Evolutionary conservation across 495 filamentous ascomycete genomes (phyloP).

Genomic region (Niebla homalea): DNA sequence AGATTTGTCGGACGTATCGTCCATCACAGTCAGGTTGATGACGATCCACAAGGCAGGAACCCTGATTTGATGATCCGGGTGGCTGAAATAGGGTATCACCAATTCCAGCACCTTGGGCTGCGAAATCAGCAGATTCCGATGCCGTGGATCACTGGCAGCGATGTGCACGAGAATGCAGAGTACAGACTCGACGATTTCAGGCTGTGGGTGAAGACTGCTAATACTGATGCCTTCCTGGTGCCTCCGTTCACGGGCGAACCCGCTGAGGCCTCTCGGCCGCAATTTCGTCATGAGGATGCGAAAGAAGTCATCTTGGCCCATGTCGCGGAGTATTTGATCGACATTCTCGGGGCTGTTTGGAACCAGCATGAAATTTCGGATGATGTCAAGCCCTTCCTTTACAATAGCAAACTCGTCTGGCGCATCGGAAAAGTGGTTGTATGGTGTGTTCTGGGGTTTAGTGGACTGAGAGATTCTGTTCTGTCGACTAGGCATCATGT

Average conservation of each 20-base stretch:
- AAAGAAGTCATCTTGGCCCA: constrained; percentile 67
- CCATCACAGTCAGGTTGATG: constrained; percentile 69
- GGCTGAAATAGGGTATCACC: constrained; percentile 47
- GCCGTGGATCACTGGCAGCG: constrained; percentile 60
- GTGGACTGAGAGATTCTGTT: not conserved
- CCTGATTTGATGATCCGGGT: constrained; percentile 56
- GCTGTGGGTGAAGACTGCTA: constrained; percentile 28
- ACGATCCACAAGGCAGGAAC: constrained; percentile 65
- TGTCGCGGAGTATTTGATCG: constrained; percentile 59
- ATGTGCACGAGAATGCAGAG: constrained; percentile 73
- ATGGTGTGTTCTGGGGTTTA: constrained; percentile 2
- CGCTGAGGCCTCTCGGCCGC: constrained; percentile 37
- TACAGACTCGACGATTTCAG: constrained; percentile 62
- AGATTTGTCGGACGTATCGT: constrained; percentile 50
- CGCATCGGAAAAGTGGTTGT: constrained; percentile 33
- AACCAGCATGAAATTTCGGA: constrained; percentile 78
- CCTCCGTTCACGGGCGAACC: constrained; percentile 22
- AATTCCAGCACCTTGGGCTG: constrained; percentile 43
- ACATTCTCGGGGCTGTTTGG: constrained; percentile 60
- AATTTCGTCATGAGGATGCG: constrained; percentile 64
- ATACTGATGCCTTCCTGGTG: constrained; percentile 3
- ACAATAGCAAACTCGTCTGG: constrained; percentile 76
- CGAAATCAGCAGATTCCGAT: constrained; percentile 60
- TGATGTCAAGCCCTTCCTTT: constrained; percentile 75
- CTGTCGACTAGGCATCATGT: not conserved